phyloP scores from a whole-genome alignment of 306 rosid genomes.

The Glycine soja region DNA sequence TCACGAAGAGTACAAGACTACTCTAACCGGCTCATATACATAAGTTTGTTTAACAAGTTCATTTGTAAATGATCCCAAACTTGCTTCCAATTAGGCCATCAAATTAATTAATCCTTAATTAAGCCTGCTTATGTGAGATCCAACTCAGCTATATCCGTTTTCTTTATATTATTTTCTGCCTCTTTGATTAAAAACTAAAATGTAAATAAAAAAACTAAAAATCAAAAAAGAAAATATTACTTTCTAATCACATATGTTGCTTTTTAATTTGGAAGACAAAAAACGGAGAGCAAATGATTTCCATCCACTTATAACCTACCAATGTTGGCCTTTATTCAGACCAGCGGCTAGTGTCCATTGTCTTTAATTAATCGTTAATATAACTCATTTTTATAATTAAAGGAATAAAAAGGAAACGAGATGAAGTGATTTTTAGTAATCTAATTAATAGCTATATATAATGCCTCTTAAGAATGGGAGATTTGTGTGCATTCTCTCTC shows the following conservation, averaged over 20 bases:
- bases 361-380: not conserved
- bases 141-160: not conserved
- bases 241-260: not conserved
- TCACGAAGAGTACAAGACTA: not conserved
- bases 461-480: not conserved
- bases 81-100: not conserved
- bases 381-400: not conserved
- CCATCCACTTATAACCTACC: not conserved
- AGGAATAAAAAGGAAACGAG: not conserved
- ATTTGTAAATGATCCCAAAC: slow-evolving; percentile 6
- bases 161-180: not conserved
- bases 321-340: slow-evolving; percentile 20
- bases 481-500: not conserved
- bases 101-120: slow-evolving; percentile 24
- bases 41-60: not conserved
- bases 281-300: slow-evolving; percentile 3
- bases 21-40: not conserved
- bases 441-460: not conserved
- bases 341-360: slow-evolving; percentile 15
- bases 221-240: not conserved
- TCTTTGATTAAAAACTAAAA: not conserved
- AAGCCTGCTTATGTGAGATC: not conserved
- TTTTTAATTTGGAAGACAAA: not conserved
- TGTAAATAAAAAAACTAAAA: not conserved
- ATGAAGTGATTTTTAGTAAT: not conserved